Evolutionary conservation across 257 asterid species (phyloP).

Genomic region (Osmanthus fragrans): DNA sequence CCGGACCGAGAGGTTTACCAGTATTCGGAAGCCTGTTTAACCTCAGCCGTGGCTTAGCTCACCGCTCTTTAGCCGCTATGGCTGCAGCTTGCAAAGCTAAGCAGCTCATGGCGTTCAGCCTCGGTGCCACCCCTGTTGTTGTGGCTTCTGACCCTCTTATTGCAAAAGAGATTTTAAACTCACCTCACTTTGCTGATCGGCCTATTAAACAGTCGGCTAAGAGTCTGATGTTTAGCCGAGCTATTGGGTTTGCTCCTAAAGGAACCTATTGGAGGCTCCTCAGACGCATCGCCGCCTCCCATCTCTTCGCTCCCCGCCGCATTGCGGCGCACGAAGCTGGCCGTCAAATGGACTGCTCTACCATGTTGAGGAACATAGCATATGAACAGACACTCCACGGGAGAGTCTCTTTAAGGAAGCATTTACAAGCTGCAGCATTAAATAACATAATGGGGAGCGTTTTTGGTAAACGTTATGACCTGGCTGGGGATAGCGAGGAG

Average conservation of each 20-base stretch:
- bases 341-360: conserved; percentile 30
- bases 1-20: conserved; percentile 68
- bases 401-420: conserved; percentile 30
- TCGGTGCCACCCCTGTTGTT: conserved; percentile 60
- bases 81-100: conserved; percentile 39
- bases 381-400: conserved; percentile 28
- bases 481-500: conserved; percentile 25
- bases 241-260: conserved; percentile 76
- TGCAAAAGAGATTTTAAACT: conserved; percentile 53
- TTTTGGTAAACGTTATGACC: conserved; percentile 52
- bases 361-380: conserved; percentile 23
- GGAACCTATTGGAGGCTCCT: conserved; percentile 71
- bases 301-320: conserved; percentile 56
- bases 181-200: conserved; percentile 55
- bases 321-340: conserved; percentile 41
- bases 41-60: conserved; percentile 57
- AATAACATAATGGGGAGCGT: conserved; percentile 58
- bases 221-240: conserved; percentile 57
- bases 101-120: conserved; percentile 68
- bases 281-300: conserved; percentile 62
- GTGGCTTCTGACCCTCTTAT: conserved; percentile 49
- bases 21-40: conserved; percentile 44
- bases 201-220: conserved; percentile 69
- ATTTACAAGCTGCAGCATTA: conserved; percentile 46
- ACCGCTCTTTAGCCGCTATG: conserved; percentile 40